Evolutionary conservation across 371 early-diverging fungal genomes (phyloP).

Genomic region (Chytridiales sp.): DNA sequence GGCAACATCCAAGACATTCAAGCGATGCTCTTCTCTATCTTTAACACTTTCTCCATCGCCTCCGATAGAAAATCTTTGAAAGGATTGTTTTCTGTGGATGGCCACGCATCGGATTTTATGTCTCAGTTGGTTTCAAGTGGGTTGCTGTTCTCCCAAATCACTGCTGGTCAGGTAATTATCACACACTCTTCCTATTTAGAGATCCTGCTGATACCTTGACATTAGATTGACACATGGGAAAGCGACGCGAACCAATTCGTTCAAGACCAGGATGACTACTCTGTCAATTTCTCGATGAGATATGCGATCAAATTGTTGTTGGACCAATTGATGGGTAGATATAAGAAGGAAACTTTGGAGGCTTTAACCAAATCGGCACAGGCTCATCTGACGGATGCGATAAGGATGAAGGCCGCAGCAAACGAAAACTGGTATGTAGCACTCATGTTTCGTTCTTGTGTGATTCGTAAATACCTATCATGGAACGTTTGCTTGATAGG

Average conservation of each 20-base stretch:
- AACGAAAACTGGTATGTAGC: constrained; percentile 16
- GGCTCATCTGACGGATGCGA: background rate
- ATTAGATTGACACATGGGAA: constrained; percentile 56
- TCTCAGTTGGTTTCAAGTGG: constrained; percentile 60
- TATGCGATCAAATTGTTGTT: constrained; percentile 14
- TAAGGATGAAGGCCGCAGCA: background rate
- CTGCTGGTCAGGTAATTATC: constrained; percentile 63
- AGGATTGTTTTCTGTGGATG: constrained; percentile 10
- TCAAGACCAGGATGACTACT: constrained; percentile 82
- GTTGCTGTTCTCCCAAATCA: constrained; percentile 79
- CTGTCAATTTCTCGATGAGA: constrained; percentile 52
- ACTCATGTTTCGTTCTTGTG: constrained; percentile 14
- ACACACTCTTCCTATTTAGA: background rate
- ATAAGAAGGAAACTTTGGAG: background rate
- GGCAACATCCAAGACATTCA: constrained; percentile 76
- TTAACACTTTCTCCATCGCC: constrained; percentile 67
- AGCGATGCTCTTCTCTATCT: constrained; percentile 64
- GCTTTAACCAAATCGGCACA: background rate
- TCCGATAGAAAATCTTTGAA: constrained; percentile 49
- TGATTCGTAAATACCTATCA: background rate
- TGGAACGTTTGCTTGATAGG: constrained; percentile 38
- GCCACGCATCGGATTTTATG: constrained; percentile 46
- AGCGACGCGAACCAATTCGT: constrained; percentile 84
- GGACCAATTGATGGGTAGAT: constrained; percentile 9
- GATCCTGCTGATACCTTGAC: background rate